Conservation (phyloP, 139 green algal species). For the Picochlorum sp. region DNA sequence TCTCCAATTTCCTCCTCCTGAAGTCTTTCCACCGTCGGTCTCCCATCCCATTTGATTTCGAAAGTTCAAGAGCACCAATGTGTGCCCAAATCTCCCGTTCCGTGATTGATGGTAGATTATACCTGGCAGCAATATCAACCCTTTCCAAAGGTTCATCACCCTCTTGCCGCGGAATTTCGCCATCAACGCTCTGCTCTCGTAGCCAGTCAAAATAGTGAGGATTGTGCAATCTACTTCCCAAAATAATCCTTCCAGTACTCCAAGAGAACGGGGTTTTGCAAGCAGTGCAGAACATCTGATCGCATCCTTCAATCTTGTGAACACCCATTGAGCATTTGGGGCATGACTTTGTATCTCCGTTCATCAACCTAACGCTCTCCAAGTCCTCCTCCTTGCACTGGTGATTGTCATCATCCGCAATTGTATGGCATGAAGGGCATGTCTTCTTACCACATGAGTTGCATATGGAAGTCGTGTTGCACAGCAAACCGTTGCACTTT, state of each 20-base stretch:
- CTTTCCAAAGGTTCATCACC: background rate
- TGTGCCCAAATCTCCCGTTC: no score
- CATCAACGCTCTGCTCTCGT: background rate
- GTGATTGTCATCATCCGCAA: background rate
- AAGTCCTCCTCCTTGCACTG: background rate
- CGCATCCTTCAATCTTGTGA: background rate
- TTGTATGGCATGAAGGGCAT: background rate
- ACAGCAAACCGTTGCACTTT: background rate
- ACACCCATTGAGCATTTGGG: background rate
- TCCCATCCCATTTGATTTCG: no score
- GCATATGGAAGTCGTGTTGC: background rate
- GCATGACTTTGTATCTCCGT: background rate
- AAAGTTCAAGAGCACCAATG: no score
- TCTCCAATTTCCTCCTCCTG: no score
- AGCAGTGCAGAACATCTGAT: background rate
- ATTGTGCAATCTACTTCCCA: background rate
- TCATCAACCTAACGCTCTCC: background rate
- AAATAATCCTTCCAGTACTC: background rate
- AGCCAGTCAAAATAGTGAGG: background rate
- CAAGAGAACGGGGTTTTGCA: background rate
- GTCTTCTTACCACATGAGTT: background rate
- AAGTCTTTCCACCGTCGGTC: no score
- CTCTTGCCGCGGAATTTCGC: background rate
- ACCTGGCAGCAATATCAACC: no score
- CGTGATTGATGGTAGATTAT: no score